Evolutionary conservation across 495 filamentous ascomycete species (phyloP).

Genomic region (Penicillium silybi): DNA sequence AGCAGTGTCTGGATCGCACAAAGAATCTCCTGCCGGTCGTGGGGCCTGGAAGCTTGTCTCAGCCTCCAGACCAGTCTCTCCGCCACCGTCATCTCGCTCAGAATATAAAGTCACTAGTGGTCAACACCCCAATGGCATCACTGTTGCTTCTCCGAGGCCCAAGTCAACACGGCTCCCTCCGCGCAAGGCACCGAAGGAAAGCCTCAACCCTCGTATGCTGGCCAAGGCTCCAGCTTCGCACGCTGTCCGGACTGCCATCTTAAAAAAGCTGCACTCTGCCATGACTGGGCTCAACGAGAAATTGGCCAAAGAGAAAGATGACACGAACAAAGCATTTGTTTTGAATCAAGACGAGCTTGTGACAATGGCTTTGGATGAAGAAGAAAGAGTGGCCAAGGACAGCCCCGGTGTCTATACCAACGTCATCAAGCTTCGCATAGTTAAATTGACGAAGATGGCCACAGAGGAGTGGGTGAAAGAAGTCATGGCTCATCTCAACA

Average conservation of each 20-base stretch:
- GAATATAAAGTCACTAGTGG: constrained; percentile 10
- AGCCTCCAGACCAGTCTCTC: constrained; percentile 31
- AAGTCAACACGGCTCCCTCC: constrained; percentile 21
- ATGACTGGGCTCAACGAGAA: constrained; percentile 66
- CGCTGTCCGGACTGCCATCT: constrained; percentile 58
- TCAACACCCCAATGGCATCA: not conserved
- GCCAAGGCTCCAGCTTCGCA: constrained; percentile 67
- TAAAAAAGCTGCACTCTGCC: constrained; percentile 71
- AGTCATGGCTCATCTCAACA: constrained; percentile 37
- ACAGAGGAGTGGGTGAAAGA: constrained; percentile 59
- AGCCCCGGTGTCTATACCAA: constrained; percentile 71
- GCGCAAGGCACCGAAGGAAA: constrained; percentile 41
- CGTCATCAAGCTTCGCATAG: constrained; percentile 73
- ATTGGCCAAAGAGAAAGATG: constrained; percentile 45
- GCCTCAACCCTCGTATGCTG: constrained; percentile 78
- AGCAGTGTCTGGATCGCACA: not conserved
- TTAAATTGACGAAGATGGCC: constrained; percentile 67
- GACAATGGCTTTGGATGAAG: constrained; percentile 74
- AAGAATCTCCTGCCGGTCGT: not conserved
- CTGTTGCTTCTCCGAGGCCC: constrained; percentile 4
- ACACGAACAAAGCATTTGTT: constrained; percentile 53
- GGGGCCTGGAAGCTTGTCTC: constrained; percentile 14
- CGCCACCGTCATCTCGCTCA: constrained; percentile 35
- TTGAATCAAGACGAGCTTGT: constrained; percentile 69
- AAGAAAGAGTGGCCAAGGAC: constrained; percentile 69